A percentile compares a stretch with the other conserved stretches of the same genome.
Evolutionary conservation across 2,329 filamentous ascomycete species (phyloP).

Genomic region (Hymenoscyphus scutula): DNA sequence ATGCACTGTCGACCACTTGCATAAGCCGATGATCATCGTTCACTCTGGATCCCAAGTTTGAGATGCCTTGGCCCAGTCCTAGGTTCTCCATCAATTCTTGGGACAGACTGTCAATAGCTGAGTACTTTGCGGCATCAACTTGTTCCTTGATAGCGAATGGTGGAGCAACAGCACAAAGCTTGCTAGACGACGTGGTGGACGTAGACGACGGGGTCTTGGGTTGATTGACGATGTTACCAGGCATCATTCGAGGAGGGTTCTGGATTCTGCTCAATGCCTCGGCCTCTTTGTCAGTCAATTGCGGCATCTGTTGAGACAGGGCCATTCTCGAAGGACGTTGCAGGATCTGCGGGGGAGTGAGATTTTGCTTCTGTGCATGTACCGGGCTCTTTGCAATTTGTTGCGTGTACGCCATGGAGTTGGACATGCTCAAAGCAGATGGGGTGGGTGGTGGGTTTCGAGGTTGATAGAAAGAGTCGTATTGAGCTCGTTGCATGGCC

Average conservation of each 20-base stretch:
- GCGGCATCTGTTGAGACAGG: conserved; percentile 6
- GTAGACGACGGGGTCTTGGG: neutral
- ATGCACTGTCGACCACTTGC: neutral
- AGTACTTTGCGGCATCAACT: neutral
- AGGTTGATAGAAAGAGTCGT: conserved; percentile 23
- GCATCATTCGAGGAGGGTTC: conserved; percentile 2
- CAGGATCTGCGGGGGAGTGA: neutral
- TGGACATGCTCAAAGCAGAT: conserved; percentile 30
- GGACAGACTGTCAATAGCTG: neutral
- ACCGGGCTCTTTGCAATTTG: conserved; percentile 26
- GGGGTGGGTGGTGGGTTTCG: conserved; percentile 25
- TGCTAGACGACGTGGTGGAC: conserved; percentile 6
- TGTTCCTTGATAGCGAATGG: conserved; percentile 9
- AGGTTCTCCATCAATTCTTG: neutral
- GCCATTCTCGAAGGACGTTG: conserved; percentile 11
- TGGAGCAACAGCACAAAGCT: conserved; percentile 10
- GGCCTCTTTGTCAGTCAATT: conserved; percentile 16
- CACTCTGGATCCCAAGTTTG: neutral
- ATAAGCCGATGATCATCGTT: neutral
- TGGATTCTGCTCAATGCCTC: conserved; percentile 9
- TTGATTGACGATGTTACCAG: conserved; percentile 6
- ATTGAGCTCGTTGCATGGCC: conserved; percentile 21
- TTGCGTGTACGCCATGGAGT: conserved; percentile 35
- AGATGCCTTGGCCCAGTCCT: neutral
- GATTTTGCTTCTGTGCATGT: neutral